These are phyloP conservation scores for Collybia sordida DNA, from an alignment of 768 basidiomycete species.

Conservation along the genomic window DNA sequence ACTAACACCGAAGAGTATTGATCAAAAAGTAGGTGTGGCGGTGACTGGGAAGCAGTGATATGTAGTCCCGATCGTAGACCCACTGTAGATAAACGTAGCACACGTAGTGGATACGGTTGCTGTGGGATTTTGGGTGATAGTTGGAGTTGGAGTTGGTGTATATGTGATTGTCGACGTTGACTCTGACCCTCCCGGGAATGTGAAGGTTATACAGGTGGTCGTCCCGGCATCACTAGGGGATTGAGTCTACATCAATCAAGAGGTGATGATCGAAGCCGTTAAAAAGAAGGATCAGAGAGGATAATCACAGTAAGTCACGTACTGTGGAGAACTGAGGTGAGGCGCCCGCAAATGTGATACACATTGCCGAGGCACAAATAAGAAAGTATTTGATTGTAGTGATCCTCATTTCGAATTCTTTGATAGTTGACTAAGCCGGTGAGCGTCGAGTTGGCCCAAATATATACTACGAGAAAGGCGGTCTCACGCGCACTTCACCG, in stretches of 20 bases:
- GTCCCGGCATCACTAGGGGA: not conserved
- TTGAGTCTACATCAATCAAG: not conserved
- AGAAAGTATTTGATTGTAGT: too few species aligned
- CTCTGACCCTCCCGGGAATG: conserved; percentile 3
- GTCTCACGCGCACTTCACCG: too few species aligned
- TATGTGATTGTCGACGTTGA: not conserved
- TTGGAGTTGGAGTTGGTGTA: not conserved
- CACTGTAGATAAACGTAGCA: not conserved
- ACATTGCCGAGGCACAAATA: too few species aligned
- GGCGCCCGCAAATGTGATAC: not conserved
- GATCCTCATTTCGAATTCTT: too few species aligned
- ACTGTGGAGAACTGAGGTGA: conserved; percentile 6
- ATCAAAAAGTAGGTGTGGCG: too few species aligned
- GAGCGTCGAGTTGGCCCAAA: too few species aligned
- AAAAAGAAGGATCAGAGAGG: not conserved
- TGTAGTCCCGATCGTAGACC: too few species aligned
- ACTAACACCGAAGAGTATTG: too few species aligned
- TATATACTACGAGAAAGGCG: too few species aligned
- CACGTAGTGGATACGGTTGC: not conserved
- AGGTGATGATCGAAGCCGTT: too few species aligned
- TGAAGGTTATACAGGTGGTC: conserved; percentile 6
- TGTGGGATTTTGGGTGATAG: not conserved
- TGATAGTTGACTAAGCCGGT: too few species aligned
- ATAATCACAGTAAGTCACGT: not conserved
- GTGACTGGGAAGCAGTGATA: too few species aligned